These are phyloP conservation scores for Kodamaea sp. DNA, from an alignment of 1,139 yeast genomes.

Conservation along the genomic window DNA sequence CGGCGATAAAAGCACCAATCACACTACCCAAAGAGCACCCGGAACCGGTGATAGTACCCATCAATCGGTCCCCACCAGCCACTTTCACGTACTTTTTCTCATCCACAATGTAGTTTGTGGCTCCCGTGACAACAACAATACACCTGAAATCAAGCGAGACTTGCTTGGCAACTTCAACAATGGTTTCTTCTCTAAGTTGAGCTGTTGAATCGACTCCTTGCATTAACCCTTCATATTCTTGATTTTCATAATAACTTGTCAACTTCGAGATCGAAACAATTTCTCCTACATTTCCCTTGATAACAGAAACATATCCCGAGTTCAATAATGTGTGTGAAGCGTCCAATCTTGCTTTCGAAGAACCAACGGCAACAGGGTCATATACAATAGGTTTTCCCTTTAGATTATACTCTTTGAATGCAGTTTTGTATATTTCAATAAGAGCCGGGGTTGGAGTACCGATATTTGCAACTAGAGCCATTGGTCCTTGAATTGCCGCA, in stretches of 20 bases:
- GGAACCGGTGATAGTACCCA: constrained; percentile 81
- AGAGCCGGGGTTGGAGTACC: constrained; percentile 61
- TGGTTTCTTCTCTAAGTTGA: constrained; percentile 25
- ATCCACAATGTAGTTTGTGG: constrained; percentile 27
- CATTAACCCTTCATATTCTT: constrained; percentile 46
- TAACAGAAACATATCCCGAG: constrained; percentile 60
- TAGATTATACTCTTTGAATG: constrained; percentile 57
- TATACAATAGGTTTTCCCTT: constrained; percentile 62
- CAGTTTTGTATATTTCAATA: constrained; percentile 46
- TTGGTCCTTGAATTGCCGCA: constrained; percentile 47
- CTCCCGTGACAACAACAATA: constrained; percentile 69
- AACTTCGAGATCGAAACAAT: constrained; percentile 46
- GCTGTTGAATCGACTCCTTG: constrained; percentile 71
- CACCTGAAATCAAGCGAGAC: constrained; percentile 56
- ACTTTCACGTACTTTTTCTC: constrained; percentile 20
- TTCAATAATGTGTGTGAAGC: constrained; percentile 50
- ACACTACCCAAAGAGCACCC: constrained; percentile 85
- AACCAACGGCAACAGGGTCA: constrained; percentile 94
- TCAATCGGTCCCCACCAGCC: constrained; percentile 60
- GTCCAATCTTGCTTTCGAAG: constrained; percentile 55
- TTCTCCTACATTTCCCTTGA: constrained; percentile 89
- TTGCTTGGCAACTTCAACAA: constrained; percentile 39
- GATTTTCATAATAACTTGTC: constrained; percentile 27
- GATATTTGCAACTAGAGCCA: constrained; percentile 65
- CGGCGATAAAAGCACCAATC: constrained; percentile 58